Evolutionary conservation across 371 early-diverging fungal genomes (phyloP).

Genomic region (Mucor plumbeus): DNA sequence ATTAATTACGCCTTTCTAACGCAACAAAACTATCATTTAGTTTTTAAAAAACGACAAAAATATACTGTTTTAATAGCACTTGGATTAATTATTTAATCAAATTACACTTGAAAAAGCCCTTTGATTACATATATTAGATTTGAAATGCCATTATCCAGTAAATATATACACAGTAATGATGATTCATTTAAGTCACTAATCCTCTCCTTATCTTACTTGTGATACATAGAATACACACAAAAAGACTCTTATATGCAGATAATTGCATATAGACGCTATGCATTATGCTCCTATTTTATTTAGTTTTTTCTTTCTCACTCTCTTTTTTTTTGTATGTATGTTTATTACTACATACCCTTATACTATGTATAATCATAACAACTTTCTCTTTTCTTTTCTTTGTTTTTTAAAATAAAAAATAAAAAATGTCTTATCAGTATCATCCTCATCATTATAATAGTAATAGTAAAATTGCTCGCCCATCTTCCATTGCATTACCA

Average conservation of each 20-base stretch:
- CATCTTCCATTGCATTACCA: constrained; percentile 12
- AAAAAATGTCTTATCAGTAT: neutral
- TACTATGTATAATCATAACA: neutral
- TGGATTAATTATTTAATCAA: neutral
- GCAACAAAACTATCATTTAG: neutral
- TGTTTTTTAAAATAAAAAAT: neutral
- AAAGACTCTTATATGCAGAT: neutral
- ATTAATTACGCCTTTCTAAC: neutral
- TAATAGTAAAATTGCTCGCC: constrained; percentile 26
- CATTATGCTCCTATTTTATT: neutral
- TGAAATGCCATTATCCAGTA: neutral
- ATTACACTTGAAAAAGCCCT: neutral
- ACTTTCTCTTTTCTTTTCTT: neutral
- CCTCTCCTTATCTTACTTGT: neutral
- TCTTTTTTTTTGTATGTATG: neutral
- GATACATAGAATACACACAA: neutral
- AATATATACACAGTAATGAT: neutral
- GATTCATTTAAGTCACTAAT: neutral
- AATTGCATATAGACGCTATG: constrained; percentile 2
- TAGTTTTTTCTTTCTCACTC: neutral
- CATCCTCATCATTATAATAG: neutral
- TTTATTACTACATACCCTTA: neutral
- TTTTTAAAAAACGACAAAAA: neutral
- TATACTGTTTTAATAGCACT: neutral
- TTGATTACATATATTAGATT: neutral